A percentile compares a stretch with the other conserved stretches of the same genome.
Conservation (phyloP, 2,329 filamentous ascomycete genomes). For the Didymella arachidicola region DNA sequence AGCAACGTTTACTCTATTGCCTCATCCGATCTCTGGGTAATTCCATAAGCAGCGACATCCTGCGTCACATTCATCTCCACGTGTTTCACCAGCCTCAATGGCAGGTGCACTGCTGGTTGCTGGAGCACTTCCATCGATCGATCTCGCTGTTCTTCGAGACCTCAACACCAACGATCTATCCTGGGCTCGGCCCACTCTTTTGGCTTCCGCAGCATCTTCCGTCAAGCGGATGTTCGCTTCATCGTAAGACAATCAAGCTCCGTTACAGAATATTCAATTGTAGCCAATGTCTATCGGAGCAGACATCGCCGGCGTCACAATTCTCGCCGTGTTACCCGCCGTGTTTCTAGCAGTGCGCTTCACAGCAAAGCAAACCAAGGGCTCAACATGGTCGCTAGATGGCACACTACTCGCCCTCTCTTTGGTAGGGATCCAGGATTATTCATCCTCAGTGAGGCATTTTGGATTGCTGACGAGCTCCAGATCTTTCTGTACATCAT, state of each 20-base stretch:
- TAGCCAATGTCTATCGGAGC: slow-evolving; percentile 21
- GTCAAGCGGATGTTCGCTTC: slow-evolving; percentile 20
- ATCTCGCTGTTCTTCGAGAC: slow-evolving; percentile 3
- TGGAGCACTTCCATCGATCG: slow-evolving; percentile 8
- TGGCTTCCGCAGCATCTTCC: slow-evolving; percentile 5
- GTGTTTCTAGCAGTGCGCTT: slow-evolving; percentile 32
- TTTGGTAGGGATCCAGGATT: slow-evolving; percentile 21
- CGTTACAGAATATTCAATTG: slow-evolving; percentile 11
- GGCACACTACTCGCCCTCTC: slow-evolving; percentile 34
- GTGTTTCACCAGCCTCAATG: slow-evolving; percentile 26
- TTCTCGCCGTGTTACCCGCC: slow-evolving; percentile 29
- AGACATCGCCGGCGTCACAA: slow-evolving; percentile 24
- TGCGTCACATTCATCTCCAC: slow-evolving; percentile 16
- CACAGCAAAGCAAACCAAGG: slow-evolving; percentile 30
- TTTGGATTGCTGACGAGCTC: slow-evolving; percentile 1
- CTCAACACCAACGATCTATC: slow-evolving; percentile 11
- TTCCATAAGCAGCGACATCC: slow-evolving; percentile 1
- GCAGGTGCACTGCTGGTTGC: slow-evolving; percentile 15
- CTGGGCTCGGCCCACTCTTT: slow-evolving; percentile 11
- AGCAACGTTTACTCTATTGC: not conserved
- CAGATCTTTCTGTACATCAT: slow-evolving; percentile 31
- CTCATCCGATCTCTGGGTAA: not conserved
- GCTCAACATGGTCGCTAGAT: slow-evolving; percentile 28
- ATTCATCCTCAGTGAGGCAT: not conserved
- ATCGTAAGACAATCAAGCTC: slow-evolving; percentile 14